A percentile compares a stretch with the other conserved stretches of the same genome.
Evolutionary conservation across 352 stramenopile genomes (phyloP).

Genomic region (Globisporangium orthogonon): DNA sequence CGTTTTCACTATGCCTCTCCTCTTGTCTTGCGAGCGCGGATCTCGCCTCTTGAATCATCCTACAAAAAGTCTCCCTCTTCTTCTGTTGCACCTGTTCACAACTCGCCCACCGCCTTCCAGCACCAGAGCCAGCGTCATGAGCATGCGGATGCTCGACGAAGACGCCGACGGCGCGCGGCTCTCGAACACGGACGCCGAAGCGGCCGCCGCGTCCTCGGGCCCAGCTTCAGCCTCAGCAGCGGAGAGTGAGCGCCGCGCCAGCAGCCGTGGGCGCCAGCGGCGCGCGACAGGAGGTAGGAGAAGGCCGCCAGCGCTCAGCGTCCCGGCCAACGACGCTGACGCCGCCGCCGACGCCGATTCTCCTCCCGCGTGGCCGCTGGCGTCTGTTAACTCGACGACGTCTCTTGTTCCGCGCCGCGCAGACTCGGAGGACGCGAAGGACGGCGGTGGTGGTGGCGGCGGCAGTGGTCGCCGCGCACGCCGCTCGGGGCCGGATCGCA

Average conservation of each 20-base stretch:
- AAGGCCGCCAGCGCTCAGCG: neutral
- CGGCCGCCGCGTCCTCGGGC: neutral
- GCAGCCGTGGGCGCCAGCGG: neutral
- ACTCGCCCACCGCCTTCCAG: no score
- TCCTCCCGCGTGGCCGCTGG: neutral
- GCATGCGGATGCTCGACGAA: slow-evolving; percentile 1
- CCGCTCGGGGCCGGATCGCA: slow-evolving; percentile 5
- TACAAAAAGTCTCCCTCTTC: no score
- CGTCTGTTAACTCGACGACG: slow-evolving; percentile 49
- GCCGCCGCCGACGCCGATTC: neutral
- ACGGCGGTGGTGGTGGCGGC: neutral
- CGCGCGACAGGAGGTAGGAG: slow-evolving; percentile 1
- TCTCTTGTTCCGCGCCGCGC: slow-evolving; percentile 41
- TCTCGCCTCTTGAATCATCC: no score
- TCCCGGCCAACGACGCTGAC: neutral
- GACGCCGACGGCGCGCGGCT: neutral
- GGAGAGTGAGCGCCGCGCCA: neutral
- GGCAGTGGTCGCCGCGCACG: neutral
- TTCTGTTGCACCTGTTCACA: no score
- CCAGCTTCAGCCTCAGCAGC: neutral
- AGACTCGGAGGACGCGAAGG: slow-evolving; percentile 17
- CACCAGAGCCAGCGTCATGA: neutral
- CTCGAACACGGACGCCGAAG: neutral
- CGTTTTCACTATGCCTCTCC: no score
- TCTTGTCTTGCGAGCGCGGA: no score